Percentiles rank a stretch among this genome's conserved stretches.
Conservation (phyloP, 2,329 filamentous ascomycete genomes). For the Colletotrichum sp. region DNA sequence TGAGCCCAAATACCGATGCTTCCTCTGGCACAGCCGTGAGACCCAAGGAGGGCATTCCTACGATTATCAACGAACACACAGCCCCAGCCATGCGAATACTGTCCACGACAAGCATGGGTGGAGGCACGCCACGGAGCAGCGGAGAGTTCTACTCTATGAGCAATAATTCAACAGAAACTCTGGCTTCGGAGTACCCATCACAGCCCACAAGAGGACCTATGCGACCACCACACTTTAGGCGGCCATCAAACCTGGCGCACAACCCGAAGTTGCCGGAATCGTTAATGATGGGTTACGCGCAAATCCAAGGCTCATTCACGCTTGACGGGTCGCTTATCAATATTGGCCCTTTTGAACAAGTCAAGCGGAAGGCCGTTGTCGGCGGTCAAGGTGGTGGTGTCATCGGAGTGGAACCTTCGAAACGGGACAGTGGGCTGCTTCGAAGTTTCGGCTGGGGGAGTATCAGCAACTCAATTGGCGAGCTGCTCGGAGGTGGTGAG, state of each 20-base stretch:
- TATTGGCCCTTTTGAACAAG: constrained; percentile 88
- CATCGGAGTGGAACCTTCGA: constrained; percentile 76
- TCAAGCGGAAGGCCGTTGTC: constrained; percentile 91
- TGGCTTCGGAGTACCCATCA: constrained; percentile 85
- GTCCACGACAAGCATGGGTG: constrained; percentile 76
- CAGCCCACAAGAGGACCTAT: constrained; percentile 37
- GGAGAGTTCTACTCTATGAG: constrained; percentile 94
- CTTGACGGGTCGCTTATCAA: constrained; percentile 92
- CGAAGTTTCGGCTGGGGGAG: constrained; percentile 87
- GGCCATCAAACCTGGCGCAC: constrained; percentile 48
- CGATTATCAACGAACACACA: constrained; percentile 58
- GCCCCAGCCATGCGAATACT: constrained; percentile 72
- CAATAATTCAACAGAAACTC: constrained; percentile 92
- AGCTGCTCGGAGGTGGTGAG: constrained; percentile 84
- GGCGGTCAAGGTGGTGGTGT: constrained; percentile 88
- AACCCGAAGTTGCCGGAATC: constrained; percentile 69
- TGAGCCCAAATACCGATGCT: constrained; percentile 39
- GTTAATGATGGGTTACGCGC: constrained; percentile 97
- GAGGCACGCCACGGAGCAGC: constrained; percentile 85
- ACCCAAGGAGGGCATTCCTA: constrained; percentile 49
- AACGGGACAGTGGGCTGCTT: constrained; percentile 79
- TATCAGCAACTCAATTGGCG: constrained; percentile 86
- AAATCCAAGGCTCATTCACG: constrained; percentile 90
- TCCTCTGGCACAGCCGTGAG: constrained; percentile 37
- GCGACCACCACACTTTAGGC: constrained; percentile 49